A percentile compares a stretch with the other conserved stretches of the same genome.
Evolutionary conservation across 2,329 filamentous ascomycete genomes (phyloP).

Genomic region (Raffaelea albimanens): DNA sequence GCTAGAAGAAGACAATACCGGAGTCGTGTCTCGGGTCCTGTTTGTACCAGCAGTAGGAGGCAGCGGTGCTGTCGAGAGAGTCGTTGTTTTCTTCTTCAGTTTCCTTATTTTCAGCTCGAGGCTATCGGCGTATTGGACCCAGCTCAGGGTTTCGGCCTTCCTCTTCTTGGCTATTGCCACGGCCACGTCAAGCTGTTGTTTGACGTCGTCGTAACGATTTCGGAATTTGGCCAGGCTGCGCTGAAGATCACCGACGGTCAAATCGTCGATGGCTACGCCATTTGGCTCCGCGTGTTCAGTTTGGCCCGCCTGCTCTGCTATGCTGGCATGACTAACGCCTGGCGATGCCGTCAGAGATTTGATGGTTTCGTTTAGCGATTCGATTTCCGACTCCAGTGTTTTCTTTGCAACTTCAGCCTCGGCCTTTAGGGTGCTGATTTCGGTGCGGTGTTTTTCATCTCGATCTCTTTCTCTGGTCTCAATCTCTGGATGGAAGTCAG

Average conservation of each 20-base stretch:
- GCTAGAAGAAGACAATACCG: no score
- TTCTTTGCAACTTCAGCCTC: not conserved
- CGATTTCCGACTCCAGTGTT: slow-evolving; percentile 31
- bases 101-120: slow-evolving; percentile 33
- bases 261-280: not conserved
- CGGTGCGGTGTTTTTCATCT: not conserved
- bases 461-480: not conserved
- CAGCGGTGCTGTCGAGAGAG: not conserved
- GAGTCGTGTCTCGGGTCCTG: no score
- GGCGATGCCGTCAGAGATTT: slow-evolving; percentile 14
- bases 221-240: slow-evolving; percentile 10
- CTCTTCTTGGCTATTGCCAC: slow-evolving; percentile 29
- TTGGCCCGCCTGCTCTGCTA: not conserved
- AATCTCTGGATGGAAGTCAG: not conserved
- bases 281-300: not conserved
- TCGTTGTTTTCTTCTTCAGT: slow-evolving; percentile 26
- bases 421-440: slow-evolving; percentile 7
- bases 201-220: slow-evolving; percentile 3
- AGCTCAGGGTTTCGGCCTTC: slow-evolving; percentile 31
- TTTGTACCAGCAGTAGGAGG: not conserved
- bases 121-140: slow-evolving; percentile 33
- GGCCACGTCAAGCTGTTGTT: slow-evolving; percentile 25
- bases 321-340: not conserved
- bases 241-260: not conserved
- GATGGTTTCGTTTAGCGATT: slow-evolving; percentile 28